Evolutionary conservation across 2,329 filamentous ascomycete genomes (phyloP), one percentile per base, ranked within the genome.

Genomic region (Knufia fluminis): DNA sequence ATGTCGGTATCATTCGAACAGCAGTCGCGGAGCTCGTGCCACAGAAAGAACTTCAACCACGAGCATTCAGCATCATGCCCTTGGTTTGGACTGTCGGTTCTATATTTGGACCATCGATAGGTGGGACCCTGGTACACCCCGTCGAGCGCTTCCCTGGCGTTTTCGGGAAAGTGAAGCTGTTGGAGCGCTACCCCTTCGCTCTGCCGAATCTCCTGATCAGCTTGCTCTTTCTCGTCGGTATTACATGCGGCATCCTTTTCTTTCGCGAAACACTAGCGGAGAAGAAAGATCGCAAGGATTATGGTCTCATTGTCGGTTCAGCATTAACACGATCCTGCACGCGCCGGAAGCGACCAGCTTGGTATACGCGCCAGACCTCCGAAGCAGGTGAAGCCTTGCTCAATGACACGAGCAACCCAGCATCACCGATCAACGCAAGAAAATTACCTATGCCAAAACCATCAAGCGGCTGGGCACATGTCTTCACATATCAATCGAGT

Each of bases 11-110:
- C 54, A 83, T 96, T 55, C 73, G 90, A 56, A 94, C 88, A 14
- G 88, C 92, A 71, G 89, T 96, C 1, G 91, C 91, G 0, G 91
- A 96, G 66, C 82, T 96, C 76, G 89, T 95, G 1, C 86, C 88
- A 0, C 82, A 92, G 64, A 88, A 78, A 64, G 85, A 89, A 61
- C 73, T 95, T 4, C 91, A 96, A 62, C 90, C 91, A 0, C 75
- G 81, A 46, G 92, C 92, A 0, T 97, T 97, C 66, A 89, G 84
- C 55, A 74, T 97, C 40, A 96, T 97, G 90, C 91, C 91, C 3
- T 69, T 97, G 14, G 86, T 85, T 1, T 97, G 88, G 85, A 89
- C 83, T 9, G 71, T 96, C 46, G 91, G 91, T 0, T 85, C 82
- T 31, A 87, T 95, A 32, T 85, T 95, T 57, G 91, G 91, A 0